A percentile compares a stretch with the other conserved stretches of the same genome.
These are phyloP conservation scores for Talaromyces pinophilus DNA, from an alignment of 2,329 filamentous ascomycete genomes.

Conservation along the genomic window DNA sequence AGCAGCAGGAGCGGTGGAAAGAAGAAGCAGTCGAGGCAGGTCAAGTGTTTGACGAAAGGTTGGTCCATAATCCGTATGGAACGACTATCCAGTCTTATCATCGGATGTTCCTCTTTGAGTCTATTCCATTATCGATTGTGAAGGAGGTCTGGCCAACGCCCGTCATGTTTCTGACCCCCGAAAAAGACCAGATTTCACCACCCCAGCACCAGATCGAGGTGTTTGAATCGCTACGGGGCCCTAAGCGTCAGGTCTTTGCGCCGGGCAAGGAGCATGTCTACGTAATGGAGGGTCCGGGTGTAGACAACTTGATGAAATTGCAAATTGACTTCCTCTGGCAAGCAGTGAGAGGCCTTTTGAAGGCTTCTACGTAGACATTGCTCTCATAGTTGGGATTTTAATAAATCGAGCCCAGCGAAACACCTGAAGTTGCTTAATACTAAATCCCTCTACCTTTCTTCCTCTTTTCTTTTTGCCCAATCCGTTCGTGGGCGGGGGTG, in stretches of 20 bases:
- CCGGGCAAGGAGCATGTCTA: constrained; percentile 3
- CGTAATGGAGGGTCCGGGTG: constrained; percentile 3
- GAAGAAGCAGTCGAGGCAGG: constrained; percentile 24
- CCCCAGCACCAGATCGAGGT: constrained; percentile 29
- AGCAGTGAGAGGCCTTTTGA: constrained; percentile 11
- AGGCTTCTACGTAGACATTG: background rate
- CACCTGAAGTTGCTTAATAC: background rate
- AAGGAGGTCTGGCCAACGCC: constrained; percentile 26
- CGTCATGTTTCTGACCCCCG: constrained; percentile 34
- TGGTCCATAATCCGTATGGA: constrained; percentile 12
- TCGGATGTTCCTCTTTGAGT: constrained; percentile 31
- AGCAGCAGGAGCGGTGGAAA: constrained; percentile 20
- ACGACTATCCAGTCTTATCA: constrained; percentile 38
- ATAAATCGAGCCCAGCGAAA: background rate
- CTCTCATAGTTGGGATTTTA: background rate
- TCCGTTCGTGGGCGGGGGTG: background rate
- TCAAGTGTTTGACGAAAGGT: constrained; percentile 25
- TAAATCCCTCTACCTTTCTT: background rate
- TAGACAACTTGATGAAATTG: background rate
- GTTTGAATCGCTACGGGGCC: constrained; percentile 25
- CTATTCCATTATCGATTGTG: constrained; percentile 25
- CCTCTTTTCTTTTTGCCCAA: background rate
- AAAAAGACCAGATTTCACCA: constrained; percentile 32
- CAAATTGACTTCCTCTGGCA: constrained; percentile 10
- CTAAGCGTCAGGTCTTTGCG: constrained; percentile 9